Evolutionary conservation across 768 basidiomycete species (phyloP).

Genomic region (Pulveroboletus frians): DNA sequence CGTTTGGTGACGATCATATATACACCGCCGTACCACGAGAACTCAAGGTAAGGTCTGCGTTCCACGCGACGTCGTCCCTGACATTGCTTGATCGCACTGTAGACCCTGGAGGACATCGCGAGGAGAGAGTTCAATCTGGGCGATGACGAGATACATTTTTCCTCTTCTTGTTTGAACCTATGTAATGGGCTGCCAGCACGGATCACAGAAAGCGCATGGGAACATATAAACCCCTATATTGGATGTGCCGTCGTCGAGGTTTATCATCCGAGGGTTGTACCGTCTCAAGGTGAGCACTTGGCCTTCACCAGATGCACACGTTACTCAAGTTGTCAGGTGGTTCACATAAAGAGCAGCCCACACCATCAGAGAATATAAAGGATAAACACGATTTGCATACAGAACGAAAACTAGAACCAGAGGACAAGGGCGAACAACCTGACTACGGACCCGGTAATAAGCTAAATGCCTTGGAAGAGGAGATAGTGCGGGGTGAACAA

Average conservation of each 20-base stretch:
- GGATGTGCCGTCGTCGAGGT: slow-evolving; percentile 21
- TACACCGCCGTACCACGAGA: slow-evolving; percentile 17
- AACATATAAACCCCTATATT: slow-evolving; percentile 13
- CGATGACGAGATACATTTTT: slow-evolving; percentile 8
- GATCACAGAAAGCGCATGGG: slow-evolving; percentile 22
- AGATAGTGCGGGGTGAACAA: neutral
- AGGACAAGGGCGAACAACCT: neutral
- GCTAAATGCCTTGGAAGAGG: neutral
- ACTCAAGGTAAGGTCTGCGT: slow-evolving; percentile 9
- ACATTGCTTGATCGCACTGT: neutral
- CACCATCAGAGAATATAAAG: neutral
- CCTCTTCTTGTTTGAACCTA: slow-evolving; percentile 20
- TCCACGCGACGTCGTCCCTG: neutral
- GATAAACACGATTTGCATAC: neutral
- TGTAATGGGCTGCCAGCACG: slow-evolving; percentile 18
- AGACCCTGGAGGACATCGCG: slow-evolving; percentile 18
- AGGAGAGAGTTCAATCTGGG: slow-evolving; percentile 20
- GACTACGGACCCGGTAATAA: neutral
- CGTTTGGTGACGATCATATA: slow-evolving; percentile 8
- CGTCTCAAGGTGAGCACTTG: neutral
- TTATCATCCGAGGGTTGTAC: neutral
- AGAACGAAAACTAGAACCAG: neutral
- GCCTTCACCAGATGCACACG: neutral
- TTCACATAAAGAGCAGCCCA: neutral
- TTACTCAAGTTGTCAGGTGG: neutral